Base-by-base conservation (phyloP, 768 basidiomycete species). In the Boletus fagicola region DNA sequence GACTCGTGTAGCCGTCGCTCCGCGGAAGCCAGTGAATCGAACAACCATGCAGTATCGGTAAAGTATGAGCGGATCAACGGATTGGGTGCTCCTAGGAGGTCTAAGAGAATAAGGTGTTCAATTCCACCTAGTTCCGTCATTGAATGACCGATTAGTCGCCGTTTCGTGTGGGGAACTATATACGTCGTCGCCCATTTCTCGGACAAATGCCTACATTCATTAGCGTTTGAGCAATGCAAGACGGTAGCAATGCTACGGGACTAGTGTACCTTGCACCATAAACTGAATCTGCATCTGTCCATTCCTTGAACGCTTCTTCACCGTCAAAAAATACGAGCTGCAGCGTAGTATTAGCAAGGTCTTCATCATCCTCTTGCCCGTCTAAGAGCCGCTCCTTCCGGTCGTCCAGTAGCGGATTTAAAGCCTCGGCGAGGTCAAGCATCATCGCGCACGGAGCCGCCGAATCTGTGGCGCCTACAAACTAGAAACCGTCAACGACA, bases 311-410 rank as follows among this genome's bases (percentile, higher is more conserved):
- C 0, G 97, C 97, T 72, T 98, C 97, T 73, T 99, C 97, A 3
- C 97, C 97, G 65, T 99, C 97, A 57, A 99, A 96, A 70, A 98
- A 96, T 11, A 99, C 80, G 10, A 98, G 76, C 68, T 97, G 94
- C 10, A 99, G 73, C 4, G 95, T 96, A 20, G 90, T 92, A 55
- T 91, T 88, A 0, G 83, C 83, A 15, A 86, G 75, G 52, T 92
- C 89, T 43, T 92, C 91, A n/a, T 86, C 85, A 13, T 86, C 84
- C 53, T 84, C 84, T 16, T 76, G 68, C 0, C 76, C 86, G 3
- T 78, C 77, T 31, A 83, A 80, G 7, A 88, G 60, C 31, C 83
- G 78, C 53, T 80, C 75, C 44, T 79, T 75, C 24, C 88, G 80
- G 13, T 78, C 75, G 35, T 88, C 79, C 18, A 98, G 72, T 40